A percentile compares a stretch with the other conserved stretches of the same genome.
phyloP scores from a whole-genome alignment of 495 filamentous ascomycete species.

The Apodospora peruviana region DNA sequence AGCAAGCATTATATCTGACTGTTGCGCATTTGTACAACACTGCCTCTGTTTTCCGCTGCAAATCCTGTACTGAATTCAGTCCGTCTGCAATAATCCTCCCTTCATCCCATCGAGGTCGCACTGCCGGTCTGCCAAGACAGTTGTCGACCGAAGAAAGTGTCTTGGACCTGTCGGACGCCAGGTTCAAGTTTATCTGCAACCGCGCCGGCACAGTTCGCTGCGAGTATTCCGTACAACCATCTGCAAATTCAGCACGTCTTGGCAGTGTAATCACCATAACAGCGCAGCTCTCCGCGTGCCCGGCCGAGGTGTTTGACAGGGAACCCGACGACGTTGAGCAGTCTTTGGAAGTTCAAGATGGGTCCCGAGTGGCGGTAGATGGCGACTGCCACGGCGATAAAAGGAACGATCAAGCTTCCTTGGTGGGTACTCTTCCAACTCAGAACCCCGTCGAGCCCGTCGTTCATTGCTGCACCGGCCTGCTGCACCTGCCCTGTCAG shows the following conservation, averaged over 20 bases:
- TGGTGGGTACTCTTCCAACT: too few relatives aligned
- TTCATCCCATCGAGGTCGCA: neutral
- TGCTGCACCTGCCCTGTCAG: too few relatives aligned
- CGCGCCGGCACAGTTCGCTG: neutral
- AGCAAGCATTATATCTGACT: too few relatives aligned
- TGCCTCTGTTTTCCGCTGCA: too few relatives aligned
- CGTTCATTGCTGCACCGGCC: too few relatives aligned
- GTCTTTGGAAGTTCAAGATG: neutral
- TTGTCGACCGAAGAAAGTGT: neutral
- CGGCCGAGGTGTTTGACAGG: neutral
- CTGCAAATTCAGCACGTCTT: neutral
- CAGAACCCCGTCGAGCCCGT: too few relatives aligned
- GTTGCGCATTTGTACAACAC: too few relatives aligned
- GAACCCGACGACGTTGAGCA: neutral
- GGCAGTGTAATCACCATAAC: neutral
- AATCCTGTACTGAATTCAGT: too few relatives aligned
- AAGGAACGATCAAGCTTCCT: too few relatives aligned
- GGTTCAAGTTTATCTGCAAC: neutral
- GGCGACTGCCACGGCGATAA: neutral
- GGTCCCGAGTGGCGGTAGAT: neutral
- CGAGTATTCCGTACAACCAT: neutral
- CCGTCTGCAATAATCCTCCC: too few relatives aligned
- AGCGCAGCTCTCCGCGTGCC: neutral
- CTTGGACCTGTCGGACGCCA: neutral
- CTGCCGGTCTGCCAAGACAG: neutral